Evolutionary conservation across 2,329 filamentous ascomycete genomes (phyloP).

Genomic region (Apiospora kogelbergensis): DNA sequence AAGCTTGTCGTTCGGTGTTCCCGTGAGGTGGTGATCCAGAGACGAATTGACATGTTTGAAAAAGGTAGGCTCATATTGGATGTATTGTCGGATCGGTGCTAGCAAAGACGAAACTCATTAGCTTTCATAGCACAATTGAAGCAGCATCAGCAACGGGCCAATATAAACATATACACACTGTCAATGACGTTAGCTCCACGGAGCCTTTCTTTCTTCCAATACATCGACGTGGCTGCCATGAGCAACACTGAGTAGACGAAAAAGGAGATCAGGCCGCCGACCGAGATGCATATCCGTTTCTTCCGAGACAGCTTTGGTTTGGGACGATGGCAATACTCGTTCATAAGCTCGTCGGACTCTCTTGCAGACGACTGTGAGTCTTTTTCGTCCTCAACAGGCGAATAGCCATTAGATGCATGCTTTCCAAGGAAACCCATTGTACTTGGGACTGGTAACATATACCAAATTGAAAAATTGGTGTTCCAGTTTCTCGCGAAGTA

Average conservation of each 20-base stretch:
- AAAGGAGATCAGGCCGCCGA: conserved; percentile 13
- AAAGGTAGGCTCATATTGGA: not conserved
- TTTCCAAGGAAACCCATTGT: not conserved
- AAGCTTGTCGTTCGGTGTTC: conserved; percentile 15
- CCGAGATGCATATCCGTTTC: conserved; percentile 14
- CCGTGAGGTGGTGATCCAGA: not conserved
- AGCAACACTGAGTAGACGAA: conserved; percentile 19
- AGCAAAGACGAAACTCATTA: not conserved
- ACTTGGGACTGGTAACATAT: not conserved
- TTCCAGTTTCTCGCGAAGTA: not conserved
- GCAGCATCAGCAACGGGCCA: too few relatives aligned
- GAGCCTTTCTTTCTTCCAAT: conserved; percentile 20
- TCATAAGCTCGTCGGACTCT: not conserved
- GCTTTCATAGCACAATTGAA: too few relatives aligned
- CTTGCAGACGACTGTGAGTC: not conserved
- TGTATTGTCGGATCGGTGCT: not conserved
- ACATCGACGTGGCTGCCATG: conserved; percentile 18
- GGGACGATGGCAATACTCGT: not conserved
- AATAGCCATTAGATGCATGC: not conserved
- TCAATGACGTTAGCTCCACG: conserved; percentile 24
- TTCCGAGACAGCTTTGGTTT: conserved; percentile 12
- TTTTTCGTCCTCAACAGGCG: not conserved
- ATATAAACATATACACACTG: conserved; percentile 19
- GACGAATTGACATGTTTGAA: not conserved
- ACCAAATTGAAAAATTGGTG: not conserved